Percentiles rank a stretch among this genome's conserved stretches.
These are phyloP conservation scores for Rhododendron mucronatum DNA, from an alignment of 148 eudicot genomes.

Conservation along the genomic window DNA sequence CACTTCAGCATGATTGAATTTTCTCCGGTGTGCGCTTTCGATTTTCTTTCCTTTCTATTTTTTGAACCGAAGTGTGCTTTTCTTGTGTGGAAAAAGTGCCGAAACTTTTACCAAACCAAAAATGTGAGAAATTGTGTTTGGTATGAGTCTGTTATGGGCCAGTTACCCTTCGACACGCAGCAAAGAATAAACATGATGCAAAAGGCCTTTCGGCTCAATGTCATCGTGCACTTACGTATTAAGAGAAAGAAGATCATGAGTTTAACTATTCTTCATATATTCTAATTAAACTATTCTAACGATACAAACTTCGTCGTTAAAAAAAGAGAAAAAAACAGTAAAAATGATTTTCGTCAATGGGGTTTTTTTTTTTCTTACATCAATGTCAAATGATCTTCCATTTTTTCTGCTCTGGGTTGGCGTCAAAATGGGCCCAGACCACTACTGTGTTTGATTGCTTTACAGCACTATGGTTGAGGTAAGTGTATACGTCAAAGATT, in stretches of 20 bases:
- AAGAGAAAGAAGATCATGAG: too few relatives aligned
- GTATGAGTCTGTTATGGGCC: background rate
- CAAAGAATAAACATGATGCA: background rate
- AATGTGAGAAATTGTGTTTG: background rate
- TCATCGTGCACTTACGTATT: too few relatives aligned
- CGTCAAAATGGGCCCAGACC: background rate
- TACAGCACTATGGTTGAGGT: background rate
- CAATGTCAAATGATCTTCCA: background rate
- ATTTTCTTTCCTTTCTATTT: too few relatives aligned
- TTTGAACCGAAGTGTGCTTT: background rate
- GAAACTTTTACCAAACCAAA: background rate
- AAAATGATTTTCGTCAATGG: too few relatives aligned
- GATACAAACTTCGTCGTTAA: too few relatives aligned
- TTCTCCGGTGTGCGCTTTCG: background rate
- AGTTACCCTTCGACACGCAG: background rate
- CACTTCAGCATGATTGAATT: background rate
- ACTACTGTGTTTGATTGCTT: background rate
- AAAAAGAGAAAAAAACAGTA: too few relatives aligned
- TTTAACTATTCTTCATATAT: too few relatives aligned
- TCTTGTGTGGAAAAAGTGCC: background rate
- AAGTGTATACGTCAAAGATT: constrained; percentile 2
- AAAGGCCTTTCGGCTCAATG: too few relatives aligned
- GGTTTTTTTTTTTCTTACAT: background rate
- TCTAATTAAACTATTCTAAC: too few relatives aligned
- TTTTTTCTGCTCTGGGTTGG: background rate